Conservation (phyloP, 2,329 filamentous ascomycete species). For the Claviceps humidiphila region DNA sequence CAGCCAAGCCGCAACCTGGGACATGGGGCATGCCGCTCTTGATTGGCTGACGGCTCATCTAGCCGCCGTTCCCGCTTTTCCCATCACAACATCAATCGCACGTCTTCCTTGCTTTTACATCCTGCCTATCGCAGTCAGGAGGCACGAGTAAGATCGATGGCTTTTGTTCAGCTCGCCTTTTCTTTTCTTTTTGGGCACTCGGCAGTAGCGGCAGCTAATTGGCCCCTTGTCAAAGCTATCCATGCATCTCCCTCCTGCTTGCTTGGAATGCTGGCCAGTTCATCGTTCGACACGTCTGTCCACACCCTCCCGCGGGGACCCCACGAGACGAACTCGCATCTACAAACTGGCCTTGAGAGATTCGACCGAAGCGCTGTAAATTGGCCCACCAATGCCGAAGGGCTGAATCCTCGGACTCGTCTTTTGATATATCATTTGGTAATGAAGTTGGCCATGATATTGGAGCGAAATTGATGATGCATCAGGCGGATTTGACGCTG, state of each 20-base stretch:
- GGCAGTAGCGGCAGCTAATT: background rate
- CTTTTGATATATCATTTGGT: no score
- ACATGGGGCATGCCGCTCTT: background rate
- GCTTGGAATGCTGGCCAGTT: background rate
- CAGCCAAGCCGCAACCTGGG: slow-evolving; percentile 16
- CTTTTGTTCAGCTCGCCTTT: background rate
- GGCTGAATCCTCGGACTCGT: no score
- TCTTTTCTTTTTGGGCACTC: background rate
- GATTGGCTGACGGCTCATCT: background rate
- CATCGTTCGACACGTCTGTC: no score
- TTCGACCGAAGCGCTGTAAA: no score
- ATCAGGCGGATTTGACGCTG: no score
- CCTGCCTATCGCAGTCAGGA: background rate
- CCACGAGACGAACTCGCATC: no score
- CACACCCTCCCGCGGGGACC: no score
- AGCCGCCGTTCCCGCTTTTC: background rate
- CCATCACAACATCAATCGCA: background rate
- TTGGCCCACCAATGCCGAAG: no score
- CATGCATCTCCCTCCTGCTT: background rate
- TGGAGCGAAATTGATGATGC: no score
- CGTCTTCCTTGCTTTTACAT: background rate
- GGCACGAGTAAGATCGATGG: background rate
- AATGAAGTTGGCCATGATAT: no score
- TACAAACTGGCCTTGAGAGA: no score
- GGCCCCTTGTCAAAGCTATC: background rate